Evolutionary conservation across 2,329 filamentous ascomycete genomes (phyloP), one percentile per base, ranked within the genome.

Genomic region (Aspergillus terreus): DNA sequence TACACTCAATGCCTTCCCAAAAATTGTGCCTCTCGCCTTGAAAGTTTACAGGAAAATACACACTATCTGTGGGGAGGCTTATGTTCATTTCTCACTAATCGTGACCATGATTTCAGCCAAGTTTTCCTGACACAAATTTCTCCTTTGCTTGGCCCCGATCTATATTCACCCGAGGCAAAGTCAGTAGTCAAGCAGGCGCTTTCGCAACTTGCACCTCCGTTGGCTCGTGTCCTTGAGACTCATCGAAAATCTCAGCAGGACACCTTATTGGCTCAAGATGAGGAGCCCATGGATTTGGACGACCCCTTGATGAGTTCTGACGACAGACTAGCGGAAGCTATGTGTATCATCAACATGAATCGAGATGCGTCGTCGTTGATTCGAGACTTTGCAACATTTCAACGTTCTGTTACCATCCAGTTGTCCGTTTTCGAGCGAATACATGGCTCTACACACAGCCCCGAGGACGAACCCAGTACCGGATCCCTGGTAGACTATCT

Each of bases 221-320:
- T 74, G 1, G 47, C 62, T 15, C 52, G 58, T n/a, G 48, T 68
- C 4, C 62, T 74, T 25, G 69, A 72, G 47, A 52, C 49, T n/a
- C 46, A 60, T 15, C 60, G 67, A 19, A 55, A 60, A 35, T 48
- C 27, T 5, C 60, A 64, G 41, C 61, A 59, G 47, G 42, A 53
- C 15, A 35, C 43, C 14, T 43, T 55, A 10, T 32, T 50, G 10
- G 32, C 55, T 40, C 19, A 44, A 4, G 50, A 56, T 9, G 58
- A 60, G 33, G 71, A 76, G 51, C 51, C 57, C 4, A 76, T 77
- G 73, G 76, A 78, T 43, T 52, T 76, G 33, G 73, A 78, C 47
- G 69, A 69, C 53, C 63, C 65, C 17, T 64, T 74, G 32, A 58
- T 64, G 33, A 55, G 57, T 14, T 57, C 62, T 27, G 53, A 54